Evolutionary conservation across 331 rosid genomes (phyloP).

Genomic region (Pyrus hybrid): DNA sequence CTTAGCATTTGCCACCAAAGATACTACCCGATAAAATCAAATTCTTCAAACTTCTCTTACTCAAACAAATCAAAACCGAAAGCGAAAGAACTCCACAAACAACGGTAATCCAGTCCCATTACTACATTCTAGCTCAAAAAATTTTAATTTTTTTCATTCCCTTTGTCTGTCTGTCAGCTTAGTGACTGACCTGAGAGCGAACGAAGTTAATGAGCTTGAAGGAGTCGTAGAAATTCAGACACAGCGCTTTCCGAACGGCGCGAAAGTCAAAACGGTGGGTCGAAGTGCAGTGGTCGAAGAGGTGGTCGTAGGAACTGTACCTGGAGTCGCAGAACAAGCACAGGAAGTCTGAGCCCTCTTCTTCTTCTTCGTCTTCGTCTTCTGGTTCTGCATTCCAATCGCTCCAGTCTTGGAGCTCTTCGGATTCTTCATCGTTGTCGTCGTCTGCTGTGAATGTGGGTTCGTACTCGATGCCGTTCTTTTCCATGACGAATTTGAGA

Average conservation of each 20-base stretch:
- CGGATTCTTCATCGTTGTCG: conserved; percentile 21
- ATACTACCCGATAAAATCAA: neutral
- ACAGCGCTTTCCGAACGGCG: conserved; percentile 20
- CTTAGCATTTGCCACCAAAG: neutral
- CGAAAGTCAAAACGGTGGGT: conserved; percentile 62
- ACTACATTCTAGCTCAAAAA: neutral
- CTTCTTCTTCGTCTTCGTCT: conserved; percentile 33
- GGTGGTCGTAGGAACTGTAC: conserved; percentile 22
- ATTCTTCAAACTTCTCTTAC: neutral
- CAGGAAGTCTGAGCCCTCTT: conserved; percentile 24
- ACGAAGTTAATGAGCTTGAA: conserved; percentile 80
- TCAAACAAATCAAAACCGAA: neutral
- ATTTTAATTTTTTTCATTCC: too few relatives aligned
- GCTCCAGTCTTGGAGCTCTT: conserved; percentile 35
- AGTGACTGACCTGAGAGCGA: conserved; percentile 49
- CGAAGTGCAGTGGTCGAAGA: conserved; percentile 59
- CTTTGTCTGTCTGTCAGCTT: neutral
- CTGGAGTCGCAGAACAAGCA: conserved; percentile 71
- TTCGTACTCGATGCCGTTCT: neutral
- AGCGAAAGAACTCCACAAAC: neutral
- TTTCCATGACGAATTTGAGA: neutral
- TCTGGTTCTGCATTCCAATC: conserved; percentile 49
- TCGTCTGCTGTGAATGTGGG: conserved; percentile 6
- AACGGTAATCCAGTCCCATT: neutral
- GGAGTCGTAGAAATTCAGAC: conserved; percentile 67